Evolutionary conservation across 305 asterid genomes (phyloP), one percentile per base, ranked within the genome.

Genomic region (Solanum hybrid): DNA sequence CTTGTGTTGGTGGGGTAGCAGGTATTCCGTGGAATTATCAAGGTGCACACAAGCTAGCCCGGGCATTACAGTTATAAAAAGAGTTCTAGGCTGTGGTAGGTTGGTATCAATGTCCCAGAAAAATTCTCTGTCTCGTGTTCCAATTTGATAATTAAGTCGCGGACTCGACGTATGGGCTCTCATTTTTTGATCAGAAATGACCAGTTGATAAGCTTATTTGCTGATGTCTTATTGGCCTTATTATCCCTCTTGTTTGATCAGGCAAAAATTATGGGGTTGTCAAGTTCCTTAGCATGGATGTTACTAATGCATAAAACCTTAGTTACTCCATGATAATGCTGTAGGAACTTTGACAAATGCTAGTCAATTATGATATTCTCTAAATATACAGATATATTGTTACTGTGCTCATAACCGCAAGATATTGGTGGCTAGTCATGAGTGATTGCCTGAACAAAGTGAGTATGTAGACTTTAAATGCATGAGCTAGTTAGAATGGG

Each of bases 281-380:
- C 69, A 81, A 81, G 69, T 81, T 40, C 26, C 10, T 40, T 14
- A 42, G 27, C 71, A 42, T 27, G 86, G 86, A 80, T 40, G 34
- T 26, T 38, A 80, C 36, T 80, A 80, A 13, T 80, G 36, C 24
- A 40, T 40, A 80, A 27, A 81, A 26, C 71, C 71, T 40, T 38
- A 80, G 69, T 26, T 40, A 80, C 36, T 37, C 69, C 69, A 40
- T 3, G 8, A 40, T 40, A 80, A 38, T 79, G 35, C 13, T 38
- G n/a, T 24, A 37, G 86, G 64, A 79, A 37, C 86, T 79, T 38
- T 79, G 86, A 79, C 86, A 79, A 79, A 37, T 79, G 86, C 86
- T 24, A n/a, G 64, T 79, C 86, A 37, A 24, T 38, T 79, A 38
- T 79, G 64, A 37, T 38, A 24, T 12, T 79, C 35, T n/a, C 64